A percentile compares a stretch with the other conserved stretches of the same genome.
Evolutionary conservation across 2,329 filamentous ascomycete species (phyloP).

Genomic region (Seiridium cupressi): DNA sequence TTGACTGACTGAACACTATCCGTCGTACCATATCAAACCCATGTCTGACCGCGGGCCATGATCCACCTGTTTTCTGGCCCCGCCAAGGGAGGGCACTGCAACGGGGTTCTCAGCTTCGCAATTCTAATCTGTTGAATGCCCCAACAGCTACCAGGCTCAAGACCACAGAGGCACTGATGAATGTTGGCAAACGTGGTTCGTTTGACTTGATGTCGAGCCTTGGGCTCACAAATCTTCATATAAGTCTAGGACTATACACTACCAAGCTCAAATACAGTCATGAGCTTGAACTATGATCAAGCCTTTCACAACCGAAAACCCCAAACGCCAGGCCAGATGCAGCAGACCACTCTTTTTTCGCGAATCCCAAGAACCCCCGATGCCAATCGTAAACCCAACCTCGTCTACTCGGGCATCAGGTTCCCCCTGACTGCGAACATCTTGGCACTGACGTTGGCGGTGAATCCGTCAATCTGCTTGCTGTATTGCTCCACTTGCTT

Average conservation of each 20-base stretch:
- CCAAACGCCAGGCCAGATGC: slow-evolving; percentile 33
- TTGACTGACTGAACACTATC: too few species aligned
- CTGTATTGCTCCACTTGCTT: slow-evolving; percentile 98
- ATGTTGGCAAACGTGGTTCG: neutral
- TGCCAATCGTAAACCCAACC: neutral
- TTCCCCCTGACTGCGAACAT: slow-evolving; percentile 92
- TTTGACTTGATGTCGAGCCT: neutral
- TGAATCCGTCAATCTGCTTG: slow-evolving; percentile 94
- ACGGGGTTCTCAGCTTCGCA: too few species aligned
- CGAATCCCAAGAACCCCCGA: neutral
- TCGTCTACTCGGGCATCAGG: slow-evolving; percentile 53
- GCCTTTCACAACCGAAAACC: slow-evolving; percentile 16
- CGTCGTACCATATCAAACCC: too few species aligned
- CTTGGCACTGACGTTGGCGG: slow-evolving; percentile 86
- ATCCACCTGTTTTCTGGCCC: too few species aligned
- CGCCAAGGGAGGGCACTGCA: too few species aligned
- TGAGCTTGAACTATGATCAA: slow-evolving; percentile 2
- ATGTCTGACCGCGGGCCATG: too few species aligned
- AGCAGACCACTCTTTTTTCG: slow-evolving; percentile 13
- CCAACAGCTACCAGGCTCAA: too few species aligned
- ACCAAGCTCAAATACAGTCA: slow-evolving; percentile 4
- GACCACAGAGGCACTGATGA: neutral
- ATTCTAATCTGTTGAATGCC: too few species aligned
- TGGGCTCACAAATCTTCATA: neutral
- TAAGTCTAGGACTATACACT: slow-evolving; percentile 6